These are phyloP conservation scores for Globisporangium parvum DNA, from an alignment of 352 stramenopile genomes.

Conservation along the genomic window DNA sequence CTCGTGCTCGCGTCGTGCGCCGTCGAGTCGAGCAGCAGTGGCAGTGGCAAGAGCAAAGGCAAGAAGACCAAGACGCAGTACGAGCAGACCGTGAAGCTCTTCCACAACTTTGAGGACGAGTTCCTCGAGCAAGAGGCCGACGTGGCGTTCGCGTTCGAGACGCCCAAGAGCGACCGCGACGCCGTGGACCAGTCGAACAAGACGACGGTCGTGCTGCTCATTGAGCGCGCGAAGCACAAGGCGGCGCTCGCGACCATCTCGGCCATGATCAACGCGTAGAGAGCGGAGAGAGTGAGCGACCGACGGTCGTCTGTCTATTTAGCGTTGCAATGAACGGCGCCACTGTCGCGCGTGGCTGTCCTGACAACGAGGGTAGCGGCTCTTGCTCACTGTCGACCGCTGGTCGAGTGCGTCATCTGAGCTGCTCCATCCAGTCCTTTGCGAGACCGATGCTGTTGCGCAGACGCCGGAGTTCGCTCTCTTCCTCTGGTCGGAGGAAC, in stretches of 20 bases:
- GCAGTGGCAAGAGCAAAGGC: constrained; percentile 30
- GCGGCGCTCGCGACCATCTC: constrained; percentile 66
- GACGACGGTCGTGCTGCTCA: constrained; percentile 71
- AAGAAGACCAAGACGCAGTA: constrained; percentile 79
- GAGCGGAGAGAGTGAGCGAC: not conserved
- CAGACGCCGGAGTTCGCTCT: constrained; percentile 39
- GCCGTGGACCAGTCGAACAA: constrained; percentile 52
- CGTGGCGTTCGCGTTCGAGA: constrained; percentile 66
- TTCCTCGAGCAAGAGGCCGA: constrained; percentile 76
- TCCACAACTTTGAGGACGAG: constrained; percentile 85
- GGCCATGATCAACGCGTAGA: constrained; percentile 81
- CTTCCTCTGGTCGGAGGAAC: constrained; percentile 58
- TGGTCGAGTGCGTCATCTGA: constrained; percentile 6
- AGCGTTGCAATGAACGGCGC: constrained; percentile 6
- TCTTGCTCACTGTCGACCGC: too few relatives aligned
- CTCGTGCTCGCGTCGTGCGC: constrained; percentile 65
- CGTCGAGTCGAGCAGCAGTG: constrained; percentile 38
- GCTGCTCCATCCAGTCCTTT: constrained; percentile 59
- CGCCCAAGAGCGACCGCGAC: constrained; percentile 57
- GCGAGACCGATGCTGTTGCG: constrained; percentile 56
- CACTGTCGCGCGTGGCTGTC: too few relatives aligned
- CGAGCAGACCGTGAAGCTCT: constrained; percentile 66
- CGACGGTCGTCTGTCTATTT: constrained; percentile 28
- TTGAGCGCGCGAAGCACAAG: constrained; percentile 77
- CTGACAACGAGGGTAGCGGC: too few relatives aligned